Percentiles rank a stretch among this genome's conserved stretches.
phyloP scores from a whole-genome alignment of 2,329 filamentous ascomycete species.

The Sporothrix mexicana region DNA sequence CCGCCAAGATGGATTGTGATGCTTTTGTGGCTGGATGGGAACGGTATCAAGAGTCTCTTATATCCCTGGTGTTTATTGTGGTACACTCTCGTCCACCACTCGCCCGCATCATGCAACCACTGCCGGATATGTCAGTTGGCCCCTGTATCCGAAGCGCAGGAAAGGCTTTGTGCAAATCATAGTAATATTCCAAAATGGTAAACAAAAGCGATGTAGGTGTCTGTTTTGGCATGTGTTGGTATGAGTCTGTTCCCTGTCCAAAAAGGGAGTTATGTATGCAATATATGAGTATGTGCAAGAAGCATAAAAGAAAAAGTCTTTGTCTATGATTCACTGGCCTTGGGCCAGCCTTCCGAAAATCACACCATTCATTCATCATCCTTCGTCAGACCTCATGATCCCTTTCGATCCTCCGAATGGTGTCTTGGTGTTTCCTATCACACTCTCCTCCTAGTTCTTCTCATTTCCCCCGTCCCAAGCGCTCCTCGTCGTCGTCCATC shows the following conservation, averaged over 20 bases:
- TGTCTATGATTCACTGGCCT: neutral
- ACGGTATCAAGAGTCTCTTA: neutral
- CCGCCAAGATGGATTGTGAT: neutral
- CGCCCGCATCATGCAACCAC: neutral
- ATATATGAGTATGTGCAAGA: constrained; percentile 7
- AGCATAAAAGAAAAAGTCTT: neutral
- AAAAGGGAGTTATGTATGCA: neutral
- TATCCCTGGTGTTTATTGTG: neutral
- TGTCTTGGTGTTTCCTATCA: too few species aligned
- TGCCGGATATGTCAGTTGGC: constrained; percentile 4
- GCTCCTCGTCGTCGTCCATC: constrained; percentile 75
- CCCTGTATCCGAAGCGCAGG: neutral
- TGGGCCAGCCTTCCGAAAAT: too few species aligned
- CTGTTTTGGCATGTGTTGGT: neutral
- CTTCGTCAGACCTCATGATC: neutral
- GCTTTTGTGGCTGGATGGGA: neutral
- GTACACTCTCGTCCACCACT: constrained; percentile 12
- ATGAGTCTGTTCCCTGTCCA: neutral
- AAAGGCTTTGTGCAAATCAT: neutral
- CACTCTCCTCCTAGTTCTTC: neutral
- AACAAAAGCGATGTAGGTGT: neutral
- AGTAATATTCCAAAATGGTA: neutral
- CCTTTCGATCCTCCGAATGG: neutral
- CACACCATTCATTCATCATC: too few species aligned
- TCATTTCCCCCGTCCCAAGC: constrained; percentile 69